Conservation (phyloP, 2,329 filamentous ascomycete species). For the Cladophialophora immunda region DNA sequence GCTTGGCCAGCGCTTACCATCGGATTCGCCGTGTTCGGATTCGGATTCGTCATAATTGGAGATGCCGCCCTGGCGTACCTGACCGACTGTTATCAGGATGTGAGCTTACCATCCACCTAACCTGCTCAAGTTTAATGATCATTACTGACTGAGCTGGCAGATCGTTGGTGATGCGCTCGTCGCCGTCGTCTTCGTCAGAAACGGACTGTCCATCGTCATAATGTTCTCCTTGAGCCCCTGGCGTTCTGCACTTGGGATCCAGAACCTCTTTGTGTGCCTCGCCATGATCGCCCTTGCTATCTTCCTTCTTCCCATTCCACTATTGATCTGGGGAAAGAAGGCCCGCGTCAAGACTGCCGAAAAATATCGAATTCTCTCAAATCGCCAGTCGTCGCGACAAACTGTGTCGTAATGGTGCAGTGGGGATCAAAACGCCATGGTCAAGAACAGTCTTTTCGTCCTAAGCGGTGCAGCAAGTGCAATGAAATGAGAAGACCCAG, state of each 20-base stretch:
- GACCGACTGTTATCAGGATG: conserved; percentile 45
- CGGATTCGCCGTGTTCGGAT: conserved; percentile 47
- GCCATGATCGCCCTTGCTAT: conserved; percentile 47
- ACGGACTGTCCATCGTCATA: conserved; percentile 54
- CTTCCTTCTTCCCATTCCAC: conserved; percentile 39
- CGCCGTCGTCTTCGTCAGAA: conserved; percentile 55
- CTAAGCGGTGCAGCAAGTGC: too few species aligned
- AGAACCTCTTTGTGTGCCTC: conserved; percentile 53
- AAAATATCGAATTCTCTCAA: conserved; percentile 40
- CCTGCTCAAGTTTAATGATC: background rate
- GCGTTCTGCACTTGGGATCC: conserved; percentile 49
- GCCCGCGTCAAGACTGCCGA: conserved; percentile 45
- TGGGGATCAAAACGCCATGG: too few species aligned
- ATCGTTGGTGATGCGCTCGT: conserved; percentile 59
- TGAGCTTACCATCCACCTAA: conserved; percentile 35
- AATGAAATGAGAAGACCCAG: too few species aligned
- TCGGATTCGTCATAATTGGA: conserved; percentile 43
- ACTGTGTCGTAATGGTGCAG: too few species aligned
- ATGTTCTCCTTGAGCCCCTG: conserved; percentile 57
- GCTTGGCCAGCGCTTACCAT: conserved; percentile 45
- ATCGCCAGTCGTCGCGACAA: too few species aligned
- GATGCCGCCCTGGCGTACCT: conserved; percentile 43
- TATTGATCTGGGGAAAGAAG: conserved; percentile 49
- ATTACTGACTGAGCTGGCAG: conserved; percentile 40
- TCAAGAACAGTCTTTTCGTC: too few species aligned